Evolutionary conservation across 148 eudicot genomes (phyloP), one percentile per base, ranked within the genome.

Genomic region (Oxyria digyna): DNA sequence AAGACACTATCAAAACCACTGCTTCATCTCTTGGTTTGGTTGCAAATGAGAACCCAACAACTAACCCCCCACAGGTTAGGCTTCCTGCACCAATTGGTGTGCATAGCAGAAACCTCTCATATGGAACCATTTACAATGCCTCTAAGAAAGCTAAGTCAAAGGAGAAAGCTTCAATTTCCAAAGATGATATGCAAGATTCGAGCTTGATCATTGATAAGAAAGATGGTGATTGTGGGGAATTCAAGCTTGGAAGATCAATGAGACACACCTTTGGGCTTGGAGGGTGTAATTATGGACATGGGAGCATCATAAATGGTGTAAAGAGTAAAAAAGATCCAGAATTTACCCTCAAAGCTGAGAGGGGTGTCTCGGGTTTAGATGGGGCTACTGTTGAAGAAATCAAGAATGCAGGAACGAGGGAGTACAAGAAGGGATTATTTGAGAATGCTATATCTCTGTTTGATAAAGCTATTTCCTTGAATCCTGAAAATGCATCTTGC

Each of bases 241-340:
- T 41, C 24, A 42, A 62, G 46, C 54, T 65, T 31, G 46, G 24
- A 4, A 55, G 26, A 40, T 33, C 74, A 18, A 45, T 14, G 27
- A 54, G 68, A 13, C 74, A 42, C 40, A 65, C 64, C 10, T 71
- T 71, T 31, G 74, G 74, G 45, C 68, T 71, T 42, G 74, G 74
- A 50, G 74, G 74, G n/a, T 71, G 64, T n/a, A 73, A 83, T 38
- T 83, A 83, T 73, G 86, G 86, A 8, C 81, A 80, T 66, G 86
- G 86, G 31, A 83, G 76, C 68, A 83, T 83, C 67, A 67, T 83
- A 3, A 80, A 78, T 18, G 81, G 79, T 40, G 74, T 64, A 43
- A 70, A 68, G 31, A 71, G 55, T 49, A 42, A 62, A 37, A 71
- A 42, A 6, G 52, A 71, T 15, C 13, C 42, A 27, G 55, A 40